Conservation (phyloP, 108 stramenopile species). For the Cylindrotheca closterium region DNA sequence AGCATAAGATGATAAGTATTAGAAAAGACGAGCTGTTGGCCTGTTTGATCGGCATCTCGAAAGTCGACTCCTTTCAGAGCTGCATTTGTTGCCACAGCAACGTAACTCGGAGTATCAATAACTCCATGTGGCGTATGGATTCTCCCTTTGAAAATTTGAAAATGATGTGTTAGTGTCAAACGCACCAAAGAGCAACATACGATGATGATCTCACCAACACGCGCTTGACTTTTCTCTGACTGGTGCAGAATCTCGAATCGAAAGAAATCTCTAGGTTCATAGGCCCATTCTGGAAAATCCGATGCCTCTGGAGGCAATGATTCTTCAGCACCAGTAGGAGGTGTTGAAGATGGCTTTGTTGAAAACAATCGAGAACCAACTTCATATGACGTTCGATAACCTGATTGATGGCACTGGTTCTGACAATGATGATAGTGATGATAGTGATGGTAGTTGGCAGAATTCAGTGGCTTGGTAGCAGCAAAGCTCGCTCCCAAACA, state of each 20-base stretch:
- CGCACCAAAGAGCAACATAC: too few relatives aligned
- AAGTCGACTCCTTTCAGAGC: conserved; percentile 85
- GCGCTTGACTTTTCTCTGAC: conserved; percentile 73
- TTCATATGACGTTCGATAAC: too few relatives aligned
- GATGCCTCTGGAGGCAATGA: conserved; percentile 57
- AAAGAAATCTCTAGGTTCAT: conserved; percentile 71
- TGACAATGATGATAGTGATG: not conserved
- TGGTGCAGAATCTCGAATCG: conserved; percentile 83
- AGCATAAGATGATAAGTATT: conserved; percentile 94
- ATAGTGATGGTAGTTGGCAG: not conserved
- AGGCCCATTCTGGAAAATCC: conserved; percentile 82
- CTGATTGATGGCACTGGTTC: not conserved
- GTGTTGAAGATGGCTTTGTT: not conserved
- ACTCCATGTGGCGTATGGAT: conserved; percentile 58
- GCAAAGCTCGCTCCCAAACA: too few relatives aligned
- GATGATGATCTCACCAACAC: too few relatives aligned
- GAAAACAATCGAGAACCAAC: too few relatives aligned
- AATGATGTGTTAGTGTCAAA: conserved; percentile 72
- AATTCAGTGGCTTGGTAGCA: not conserved
- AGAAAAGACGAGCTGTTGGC: conserved; percentile 87
- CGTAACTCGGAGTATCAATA: conserved; percentile 81
- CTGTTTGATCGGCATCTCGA: conserved; percentile 59
- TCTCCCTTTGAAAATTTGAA: too few relatives aligned
- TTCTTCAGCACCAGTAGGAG: not conserved
- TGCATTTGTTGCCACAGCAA: conserved; percentile 93